Percentiles rank a stretch among this genome's conserved stretches.
Conservation (phyloP, 371 early-diverging fungal species). For the Blyttiomyces sp. region DNA sequence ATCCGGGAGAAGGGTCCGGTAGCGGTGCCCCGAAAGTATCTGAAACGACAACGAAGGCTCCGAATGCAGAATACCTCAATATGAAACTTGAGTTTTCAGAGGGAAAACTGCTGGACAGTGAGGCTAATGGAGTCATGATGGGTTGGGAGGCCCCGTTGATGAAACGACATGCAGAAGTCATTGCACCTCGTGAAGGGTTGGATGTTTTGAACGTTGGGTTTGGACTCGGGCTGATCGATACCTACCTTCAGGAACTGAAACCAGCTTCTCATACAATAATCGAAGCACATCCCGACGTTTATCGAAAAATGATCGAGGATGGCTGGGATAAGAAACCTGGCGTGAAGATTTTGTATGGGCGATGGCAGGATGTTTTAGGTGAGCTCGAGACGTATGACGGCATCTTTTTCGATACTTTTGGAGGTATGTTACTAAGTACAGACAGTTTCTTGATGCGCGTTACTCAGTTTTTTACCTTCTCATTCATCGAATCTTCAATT, state of each 20-base stretch:
- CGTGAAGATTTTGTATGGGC: conserved; percentile 83
- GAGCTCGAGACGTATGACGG: conserved; percentile 69
- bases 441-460: too few relatives aligned
- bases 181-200: conserved; percentile 66
- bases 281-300: conserved; percentile 96
- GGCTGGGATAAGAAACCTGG: conserved; percentile 85
- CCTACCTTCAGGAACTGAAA: conserved; percentile 69
- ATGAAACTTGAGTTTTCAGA: conserved; percentile 42
- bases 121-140: conserved; percentile 96
- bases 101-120: conserved; percentile 75
- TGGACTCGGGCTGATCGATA: conserved; percentile 91
- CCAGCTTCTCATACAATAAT: conserved; percentile 80
- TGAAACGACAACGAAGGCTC: too few relatives aligned
- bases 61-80: conserved; percentile 74
- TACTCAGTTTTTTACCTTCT: too few relatives aligned
- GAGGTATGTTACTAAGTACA: conserved; percentile 2
- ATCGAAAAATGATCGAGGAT: conserved; percentile 73
- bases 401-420: conserved; percentile 74
- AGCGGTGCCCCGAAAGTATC: conserved; percentile 28
- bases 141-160: conserved; percentile 93
- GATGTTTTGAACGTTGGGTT: conserved; percentile 80
- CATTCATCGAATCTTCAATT: too few relatives aligned
- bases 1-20: conserved; percentile 5
- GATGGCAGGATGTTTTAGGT: conserved; percentile 89
- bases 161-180: conserved; percentile 80